phyloP scores from a whole-genome alignment of 2,329 filamentous ascomycete species.

The Colletotrichum paranaense region DNA sequence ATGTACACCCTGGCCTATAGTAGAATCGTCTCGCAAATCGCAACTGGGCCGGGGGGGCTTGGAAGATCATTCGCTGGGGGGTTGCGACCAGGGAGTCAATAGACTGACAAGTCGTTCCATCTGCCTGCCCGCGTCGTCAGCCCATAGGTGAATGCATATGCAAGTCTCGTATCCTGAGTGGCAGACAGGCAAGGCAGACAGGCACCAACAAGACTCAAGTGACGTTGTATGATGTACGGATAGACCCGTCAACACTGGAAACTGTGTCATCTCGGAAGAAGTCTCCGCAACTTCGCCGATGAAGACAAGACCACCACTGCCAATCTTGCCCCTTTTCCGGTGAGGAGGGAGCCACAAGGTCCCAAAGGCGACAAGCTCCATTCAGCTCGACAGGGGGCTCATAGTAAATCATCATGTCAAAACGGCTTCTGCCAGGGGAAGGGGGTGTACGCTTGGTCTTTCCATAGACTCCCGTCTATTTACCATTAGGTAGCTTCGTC shows the following conservation, averaged over 20 bases:
- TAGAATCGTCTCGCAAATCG: too few species aligned
- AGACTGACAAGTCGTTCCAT: background rate
- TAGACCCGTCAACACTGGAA: background rate
- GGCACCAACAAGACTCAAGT: background rate
- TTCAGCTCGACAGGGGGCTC: background rate
- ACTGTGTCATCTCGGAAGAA: background rate
- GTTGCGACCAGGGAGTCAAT: background rate
- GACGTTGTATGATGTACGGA: background rate
- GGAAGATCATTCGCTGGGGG: too few species aligned
- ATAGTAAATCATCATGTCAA: background rate
- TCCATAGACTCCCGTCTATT: constrained; percentile 15
- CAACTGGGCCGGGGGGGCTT: too few species aligned
- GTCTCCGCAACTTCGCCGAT: background rate
- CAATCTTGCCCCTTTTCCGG: background rate
- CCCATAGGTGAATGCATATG: background rate
- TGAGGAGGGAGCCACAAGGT: background rate
- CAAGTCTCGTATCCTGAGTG: background rate
- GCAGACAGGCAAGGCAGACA: background rate
- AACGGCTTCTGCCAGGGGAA: background rate
- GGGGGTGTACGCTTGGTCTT: too few species aligned
- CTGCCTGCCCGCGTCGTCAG: background rate
- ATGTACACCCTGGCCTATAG: too few species aligned
- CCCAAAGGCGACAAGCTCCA: background rate
- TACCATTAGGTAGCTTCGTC: constrained; percentile 31
- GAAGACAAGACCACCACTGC: background rate